Base-by-base conservation (phyloP, 768 basidiomycete genomes). In the Hortiboletus campestris region DNA sequence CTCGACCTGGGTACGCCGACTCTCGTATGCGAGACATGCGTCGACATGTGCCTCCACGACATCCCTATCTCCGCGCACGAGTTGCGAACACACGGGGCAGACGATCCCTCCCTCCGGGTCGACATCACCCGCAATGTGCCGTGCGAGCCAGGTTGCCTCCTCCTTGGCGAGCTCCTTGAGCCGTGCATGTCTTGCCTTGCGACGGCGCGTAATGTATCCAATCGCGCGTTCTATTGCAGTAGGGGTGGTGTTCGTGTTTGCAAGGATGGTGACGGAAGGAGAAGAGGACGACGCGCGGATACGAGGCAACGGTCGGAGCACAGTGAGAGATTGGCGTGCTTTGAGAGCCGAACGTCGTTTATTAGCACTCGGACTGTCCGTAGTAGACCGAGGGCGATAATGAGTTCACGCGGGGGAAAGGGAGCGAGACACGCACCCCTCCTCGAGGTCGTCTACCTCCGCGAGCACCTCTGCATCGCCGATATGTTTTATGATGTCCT, bases 31-130 rank as follows among this genome's bases (percentile, higher is more conserved):
- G 41, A 93, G 68, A 66, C 91, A 93, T 8, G 88, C 77, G 62
- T 93, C 88, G n/a, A 93, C 80, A 70, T 93, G 91, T 16, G 88
- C 89, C 61, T 89, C 84, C 3, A 89, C 64, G 10, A 90, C 84
- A 56, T 90, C 90, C 42, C 78, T 75, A 62, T 90, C 89, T 1
- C 89, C 90, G 44, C 70, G 73, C 2, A 90, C 76, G 16, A 68
- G 69, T 39, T 72, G 71, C 43, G 77, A 70, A 65, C 90, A 93
- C 22, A 93, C 82, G 1, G 90, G 91, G 62, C 90, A 93, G n/a
- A 76, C 63, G 16, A 80, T 76, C 29, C 76, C 74, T 39, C 67
- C 60, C 53, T 55, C 71, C 36, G 65, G 76, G 34, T 71, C 77
- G 3, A 70, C 74, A 13, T 63, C 70, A 38, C 68, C 59, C 45